Evolutionary conservation across 495 filamentous ascomycete species (phyloP).

Genomic region (Glutinoglossum americanum): DNA sequence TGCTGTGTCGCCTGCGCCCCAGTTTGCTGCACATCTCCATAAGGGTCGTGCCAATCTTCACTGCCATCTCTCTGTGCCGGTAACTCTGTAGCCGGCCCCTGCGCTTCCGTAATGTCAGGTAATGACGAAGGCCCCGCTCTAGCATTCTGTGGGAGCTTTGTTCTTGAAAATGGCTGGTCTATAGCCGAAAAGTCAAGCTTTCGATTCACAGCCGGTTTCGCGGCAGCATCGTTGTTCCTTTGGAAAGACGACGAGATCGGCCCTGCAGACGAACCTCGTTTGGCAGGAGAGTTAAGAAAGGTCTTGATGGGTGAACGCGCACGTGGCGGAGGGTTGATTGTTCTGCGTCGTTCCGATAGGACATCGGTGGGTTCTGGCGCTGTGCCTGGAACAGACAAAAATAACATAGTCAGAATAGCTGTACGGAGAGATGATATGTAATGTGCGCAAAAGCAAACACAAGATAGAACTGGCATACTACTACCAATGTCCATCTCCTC

Average conservation of each 20-base stretch:
- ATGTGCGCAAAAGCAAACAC: too few relatives aligned
- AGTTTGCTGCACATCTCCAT: too few relatives aligned
- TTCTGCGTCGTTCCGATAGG: slow-evolving; percentile 11
- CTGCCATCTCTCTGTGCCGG: background rate
- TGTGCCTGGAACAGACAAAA: slow-evolving; percentile 18
- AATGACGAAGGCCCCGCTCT: background rate
- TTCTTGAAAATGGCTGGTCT: background rate
- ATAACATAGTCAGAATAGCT: background rate
- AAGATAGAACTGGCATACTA: slow-evolving; percentile 16
- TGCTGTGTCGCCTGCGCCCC: too few relatives aligned
- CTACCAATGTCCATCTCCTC: slow-evolving; percentile 24
- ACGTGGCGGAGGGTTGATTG: slow-evolving; percentile 15
- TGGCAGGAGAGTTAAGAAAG: slow-evolving; percentile 30
- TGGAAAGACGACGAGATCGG: slow-evolving; percentile 13
- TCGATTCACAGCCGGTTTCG: background rate
- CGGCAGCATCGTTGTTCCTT: background rate
- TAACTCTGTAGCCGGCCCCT: background rate
- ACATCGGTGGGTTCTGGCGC: slow-evolving; percentile 23
- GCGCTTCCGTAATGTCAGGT: background rate
- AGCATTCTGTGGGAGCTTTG: background rate
- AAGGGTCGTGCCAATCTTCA: too few relatives aligned
- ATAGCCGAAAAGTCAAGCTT: slow-evolving; percentile 1
- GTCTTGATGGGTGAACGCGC: slow-evolving; percentile 33
- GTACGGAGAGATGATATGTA: background rate
- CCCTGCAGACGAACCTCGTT: slow-evolving; percentile 23